phyloP scores from a whole-genome alignment of 164 flowering plant species.

The Annona cherimola region DNA sequence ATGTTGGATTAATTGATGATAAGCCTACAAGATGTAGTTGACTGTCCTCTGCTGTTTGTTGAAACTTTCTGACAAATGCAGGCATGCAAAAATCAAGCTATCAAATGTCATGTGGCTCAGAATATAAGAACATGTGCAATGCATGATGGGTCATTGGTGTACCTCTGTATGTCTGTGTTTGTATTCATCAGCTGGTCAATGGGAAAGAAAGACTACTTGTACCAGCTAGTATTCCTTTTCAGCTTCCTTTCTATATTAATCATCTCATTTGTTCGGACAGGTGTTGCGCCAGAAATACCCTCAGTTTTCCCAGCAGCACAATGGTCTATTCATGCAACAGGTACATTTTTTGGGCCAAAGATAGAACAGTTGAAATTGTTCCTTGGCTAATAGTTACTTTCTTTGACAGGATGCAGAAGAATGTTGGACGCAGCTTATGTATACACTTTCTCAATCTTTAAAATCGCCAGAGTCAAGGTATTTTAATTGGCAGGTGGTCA shows the following conservation, averaged over 20 bases:
- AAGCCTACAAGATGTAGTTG: not conserved
- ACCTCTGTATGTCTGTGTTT: too few relatives aligned
- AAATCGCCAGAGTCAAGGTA: conserved; percentile 57
- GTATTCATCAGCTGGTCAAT: not conserved
- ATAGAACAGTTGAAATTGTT: not conserved
- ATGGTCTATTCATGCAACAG: conserved; percentile 92
- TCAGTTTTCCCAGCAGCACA: conserved; percentile 89
- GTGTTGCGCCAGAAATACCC: conserved; percentile 83
- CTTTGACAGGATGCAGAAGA: conserved; percentile 90
- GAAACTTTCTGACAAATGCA: not conserved
- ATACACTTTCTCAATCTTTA: conserved; percentile 83
- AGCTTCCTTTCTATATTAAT: not conserved
- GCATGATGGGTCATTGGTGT: not conserved
- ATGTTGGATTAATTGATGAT: not conserved
- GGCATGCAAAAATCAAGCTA: not conserved
- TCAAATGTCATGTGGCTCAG: not conserved
- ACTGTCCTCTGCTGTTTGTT: not conserved
- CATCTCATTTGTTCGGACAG: conserved; percentile 35
- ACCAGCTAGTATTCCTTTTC: not conserved
- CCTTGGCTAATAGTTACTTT: conserved; percentile 9
- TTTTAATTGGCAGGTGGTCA: not conserved
- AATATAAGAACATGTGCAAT: too few relatives aligned
- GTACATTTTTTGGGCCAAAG: conserved; percentile 22
- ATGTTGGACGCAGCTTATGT: conserved; percentile 91
- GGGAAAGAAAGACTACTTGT: not conserved